phyloP scores from a whole-genome alignment of 2,329 filamentous ascomycete genomes.

The Penicillium sp. region DNA sequence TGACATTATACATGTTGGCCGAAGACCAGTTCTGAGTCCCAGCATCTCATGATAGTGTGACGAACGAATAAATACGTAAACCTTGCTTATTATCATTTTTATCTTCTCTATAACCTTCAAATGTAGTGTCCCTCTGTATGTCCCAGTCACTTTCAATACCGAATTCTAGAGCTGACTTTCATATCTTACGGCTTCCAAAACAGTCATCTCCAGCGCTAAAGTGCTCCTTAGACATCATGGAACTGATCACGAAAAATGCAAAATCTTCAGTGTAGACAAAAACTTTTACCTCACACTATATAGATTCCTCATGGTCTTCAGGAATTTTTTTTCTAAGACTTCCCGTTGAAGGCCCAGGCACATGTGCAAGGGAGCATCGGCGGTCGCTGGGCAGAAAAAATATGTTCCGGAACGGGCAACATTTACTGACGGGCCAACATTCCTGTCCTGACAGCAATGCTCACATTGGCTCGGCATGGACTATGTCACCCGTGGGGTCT shows the following conservation, averaged over 20 bases:
- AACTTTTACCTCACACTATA: too few species aligned
- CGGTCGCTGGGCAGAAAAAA: slow-evolving; percentile 26
- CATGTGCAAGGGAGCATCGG: slow-evolving; percentile 5
- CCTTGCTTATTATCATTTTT: slow-evolving; percentile 4
- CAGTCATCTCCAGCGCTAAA: too few species aligned
- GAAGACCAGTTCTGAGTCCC: slow-evolving; percentile 34
- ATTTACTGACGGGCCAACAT: slow-evolving; percentile 1
- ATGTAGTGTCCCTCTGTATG: background rate
- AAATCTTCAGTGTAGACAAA: too few species aligned
- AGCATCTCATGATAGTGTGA: slow-evolving; percentile 40
- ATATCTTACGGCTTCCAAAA: too few species aligned
- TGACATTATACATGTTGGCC: slow-evolving; percentile 35
- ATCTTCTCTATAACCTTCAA: background rate
- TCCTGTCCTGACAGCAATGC: slow-evolving; percentile 28
- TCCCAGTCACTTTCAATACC: background rate
- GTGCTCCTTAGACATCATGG: too few species aligned
- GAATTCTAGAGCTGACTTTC: too few species aligned
- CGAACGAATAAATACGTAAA: slow-evolving; percentile 32
- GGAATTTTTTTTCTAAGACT: background rate
- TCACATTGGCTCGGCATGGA: slow-evolving; percentile 36
- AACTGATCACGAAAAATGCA: too few species aligned
- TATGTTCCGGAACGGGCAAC: slow-evolving; percentile 12
- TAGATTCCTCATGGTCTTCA: too few species aligned
- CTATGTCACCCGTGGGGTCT: slow-evolving; percentile 48
- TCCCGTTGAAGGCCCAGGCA: background rate